Base-by-base conservation (phyloP, 768 basidiomycete genomes). In the Lactarius evosmus region DNA sequence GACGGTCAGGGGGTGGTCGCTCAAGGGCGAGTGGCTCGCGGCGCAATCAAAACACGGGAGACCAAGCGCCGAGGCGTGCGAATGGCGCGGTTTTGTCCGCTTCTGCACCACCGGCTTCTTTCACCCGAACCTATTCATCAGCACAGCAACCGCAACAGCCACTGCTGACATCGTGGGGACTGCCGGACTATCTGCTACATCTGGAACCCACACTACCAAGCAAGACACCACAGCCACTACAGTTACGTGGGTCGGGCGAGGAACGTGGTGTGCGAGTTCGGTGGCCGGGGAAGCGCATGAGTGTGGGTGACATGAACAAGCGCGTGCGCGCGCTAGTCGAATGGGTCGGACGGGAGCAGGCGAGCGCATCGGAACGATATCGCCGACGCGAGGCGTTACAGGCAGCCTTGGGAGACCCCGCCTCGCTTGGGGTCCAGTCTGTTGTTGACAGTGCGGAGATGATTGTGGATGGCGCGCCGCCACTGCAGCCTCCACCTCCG, bases 221-320 rank as follows among this genome's bases (percentile, higher is more conserved):
- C 4, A 83, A 87, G 29, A 78, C 79, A 1, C 92, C 94, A 3
- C 83, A 84, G 61, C 89, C 91, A 0, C 79, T 94, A 58, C 83
- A 87, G 70, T 85, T 94, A 50, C 84, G 84, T 62, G 80, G 80
- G 63, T 74, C 77, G 14, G 82, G 79, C 16, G 66, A 82, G 72
- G 88, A 93, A 72, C 79, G 91, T 53, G 90, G 90, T 9, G 89
- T 92, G 16, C 89, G 92, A 74, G 88, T 97, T 62, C 89, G 92
- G 70, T 98, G 93, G 89, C 96, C 95, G 1, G 85, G 86, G 68
- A 95, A 95, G 76, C 83, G 96, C 57, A 95, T 88, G 84, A 97
- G 95, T 69, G 88, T 96, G n/a, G 89, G 87, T 22, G 96, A 98
- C 74, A 96, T 98, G 93, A 91, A 93, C 74, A 97, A 97, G 77